Evolutionary conservation across 2,329 filamentous ascomycete genomes (phyloP), one percentile per base, ranked within the genome.

Genomic region (Fusarium sp.): DNA sequence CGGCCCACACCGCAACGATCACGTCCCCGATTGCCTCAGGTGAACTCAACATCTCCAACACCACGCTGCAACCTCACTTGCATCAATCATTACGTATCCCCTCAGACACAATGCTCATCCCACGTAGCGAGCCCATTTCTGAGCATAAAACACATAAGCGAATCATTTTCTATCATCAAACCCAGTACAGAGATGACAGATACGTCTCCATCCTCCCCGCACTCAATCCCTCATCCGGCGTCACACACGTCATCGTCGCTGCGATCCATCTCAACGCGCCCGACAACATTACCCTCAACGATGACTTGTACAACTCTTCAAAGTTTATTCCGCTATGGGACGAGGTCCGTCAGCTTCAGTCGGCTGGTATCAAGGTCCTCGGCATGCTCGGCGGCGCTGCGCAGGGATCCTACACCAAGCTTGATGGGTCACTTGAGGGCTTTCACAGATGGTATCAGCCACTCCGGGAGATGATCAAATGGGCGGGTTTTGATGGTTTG

Each of bases 351-450:
- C 85, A 90, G 75, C 83, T 97, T n/a, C 92, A 95, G 80, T 87
- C 87, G 0, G 86, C 87, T 3, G 94, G 94, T 22, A 87, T 97
- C 71, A 94, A 92, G 76, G 89, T 97, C 1, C 87, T 97, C 79
- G 93, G 90, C 49, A 96, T 97, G 93, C 85, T 97, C 0, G 94
- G 94, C 24, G 94, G 94, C 1, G 94, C 94, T 1, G 94, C 94
- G 0, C 87, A 88, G 61, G 95, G 94, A 5, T 92, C 91, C 1
- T 97, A 89, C 60, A 51, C 65, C 16, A 84, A 83, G 0, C 86
- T 90, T 4, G 88, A 92, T 70, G 89, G 91, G 51, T 80, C 82
- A 35, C 78, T 84, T n/a, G 83, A 87, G 65, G 84, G 86, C 9
- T 96, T 96, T 75, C 92, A 96, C 80, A 81, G 82, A n/a, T 94